Conservation (phyloP, 176 grass and related monocot genomes). For the Leersia perrieri region DNA sequence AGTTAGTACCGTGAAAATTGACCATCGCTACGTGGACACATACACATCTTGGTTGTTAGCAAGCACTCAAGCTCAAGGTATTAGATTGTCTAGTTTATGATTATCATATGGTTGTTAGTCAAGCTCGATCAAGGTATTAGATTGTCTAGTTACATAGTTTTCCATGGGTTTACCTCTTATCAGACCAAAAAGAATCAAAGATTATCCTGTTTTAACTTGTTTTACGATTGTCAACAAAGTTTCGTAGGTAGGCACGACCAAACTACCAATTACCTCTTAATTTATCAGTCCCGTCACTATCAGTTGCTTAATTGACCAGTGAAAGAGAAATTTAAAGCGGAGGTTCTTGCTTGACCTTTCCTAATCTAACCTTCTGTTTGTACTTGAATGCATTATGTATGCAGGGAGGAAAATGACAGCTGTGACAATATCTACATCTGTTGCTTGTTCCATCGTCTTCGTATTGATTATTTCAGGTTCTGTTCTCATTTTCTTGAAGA, state of each 20-base stretch:
- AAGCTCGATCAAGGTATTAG: neutral
- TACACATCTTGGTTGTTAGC: too few species aligned
- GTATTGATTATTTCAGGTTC: neutral
- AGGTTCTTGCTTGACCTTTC: neutral
- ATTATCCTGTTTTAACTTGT: neutral
- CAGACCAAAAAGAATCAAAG: too few species aligned
- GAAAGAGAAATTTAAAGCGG: neutral
- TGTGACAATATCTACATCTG: neutral
- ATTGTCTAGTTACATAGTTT: neutral
- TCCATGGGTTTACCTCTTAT: neutral
- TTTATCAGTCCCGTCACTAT: neutral
- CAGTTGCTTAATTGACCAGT: neutral
- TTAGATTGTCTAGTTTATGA: too few species aligned
- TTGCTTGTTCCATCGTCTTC: neutral
- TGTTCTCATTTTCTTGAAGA: slow-evolving; percentile 4
- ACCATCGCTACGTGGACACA: neutral
- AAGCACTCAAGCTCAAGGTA: too few species aligned
- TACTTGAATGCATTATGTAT: neutral
- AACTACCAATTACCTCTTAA: neutral
- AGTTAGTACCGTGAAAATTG: neutral
- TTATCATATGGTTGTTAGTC: neutral
- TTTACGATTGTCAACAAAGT: neutral
- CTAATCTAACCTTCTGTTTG: neutral
- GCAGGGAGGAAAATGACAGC: slow-evolving; percentile 12
- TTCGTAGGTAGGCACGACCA: neutral